phyloP scores from a whole-genome alignment of 2,329 filamentous ascomycete genomes.

The Botryotinia convoluta region DNA sequence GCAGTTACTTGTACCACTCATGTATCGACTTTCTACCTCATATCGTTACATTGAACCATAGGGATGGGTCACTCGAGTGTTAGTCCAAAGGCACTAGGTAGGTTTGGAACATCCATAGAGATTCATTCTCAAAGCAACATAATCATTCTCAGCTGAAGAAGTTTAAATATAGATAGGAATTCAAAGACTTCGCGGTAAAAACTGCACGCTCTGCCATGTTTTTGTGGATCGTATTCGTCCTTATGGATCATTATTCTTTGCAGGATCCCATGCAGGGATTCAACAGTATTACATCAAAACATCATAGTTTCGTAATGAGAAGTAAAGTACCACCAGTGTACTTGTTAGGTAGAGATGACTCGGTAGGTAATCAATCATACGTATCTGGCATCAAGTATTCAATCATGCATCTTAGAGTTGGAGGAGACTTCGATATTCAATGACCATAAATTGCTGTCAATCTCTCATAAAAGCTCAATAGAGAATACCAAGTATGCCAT shows the following conservation, averaged over 20 bases:
- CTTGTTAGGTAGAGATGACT: background rate
- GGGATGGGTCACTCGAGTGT: background rate
- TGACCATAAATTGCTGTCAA: background rate
- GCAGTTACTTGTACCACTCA: background rate
- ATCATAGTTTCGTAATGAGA: background rate
- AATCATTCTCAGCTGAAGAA: background rate
- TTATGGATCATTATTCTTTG: conserved; percentile 1
- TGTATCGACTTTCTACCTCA: background rate
- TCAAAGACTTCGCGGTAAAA: background rate
- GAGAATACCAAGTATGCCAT: background rate
- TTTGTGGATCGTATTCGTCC: conserved; percentile 1
- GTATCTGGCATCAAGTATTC: background rate
- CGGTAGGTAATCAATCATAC: background rate
- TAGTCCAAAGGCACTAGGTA: background rate
- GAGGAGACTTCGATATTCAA: background rate
- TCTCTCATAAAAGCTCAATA: background rate
- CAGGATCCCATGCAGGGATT: conserved; percentile 14
- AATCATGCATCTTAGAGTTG: background rate
- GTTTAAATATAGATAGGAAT: background rate
- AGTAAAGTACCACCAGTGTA: too few relatives aligned
- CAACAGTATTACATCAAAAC: background rate
- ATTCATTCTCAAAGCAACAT: background rate
- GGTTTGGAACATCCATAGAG: background rate
- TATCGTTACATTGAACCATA: background rate
- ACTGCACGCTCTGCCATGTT: conserved; percentile 10